Base-by-base conservation (phyloP, 768 basidiomycete genomes). In the Termitomyces sp. region DNA sequence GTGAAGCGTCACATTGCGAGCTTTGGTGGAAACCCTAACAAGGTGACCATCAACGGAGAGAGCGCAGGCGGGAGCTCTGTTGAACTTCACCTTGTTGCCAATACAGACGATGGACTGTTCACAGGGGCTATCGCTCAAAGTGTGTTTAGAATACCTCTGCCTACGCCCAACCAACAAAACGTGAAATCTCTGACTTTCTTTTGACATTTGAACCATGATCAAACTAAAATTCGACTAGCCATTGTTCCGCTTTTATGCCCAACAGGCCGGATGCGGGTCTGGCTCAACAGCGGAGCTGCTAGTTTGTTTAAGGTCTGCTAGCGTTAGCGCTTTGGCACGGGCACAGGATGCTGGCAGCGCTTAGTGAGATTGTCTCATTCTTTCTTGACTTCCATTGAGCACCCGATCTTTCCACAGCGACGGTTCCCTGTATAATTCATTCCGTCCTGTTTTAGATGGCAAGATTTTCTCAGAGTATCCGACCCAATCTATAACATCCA, bases 1-100 rank as follows among this genome's bases (percentile, higher is more conserved):
- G 80, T 88, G 0, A 78, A 87, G 57, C 68, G 77, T 47, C 75
- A 89, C 65, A 86, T 89, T 58, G 69, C 64, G 30, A 74, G 77
- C 16, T 91, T 89, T 63, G 88, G 88, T 8, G 88, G 88, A 14
- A 78, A 90, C 67, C 79, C 82, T 0, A 52, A 59, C 0, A 77
- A 78, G 63, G 83, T 85, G 5, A 84, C 83, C 0, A 80, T 85
- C 66, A 83, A 83, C 58, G 87, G 86, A 0, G 73, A 88, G 64
- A 85, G 84, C 61, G 83, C 83, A 0, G 84, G 84, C 18, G 83
- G 76, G 0, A 69, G 77, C 30, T 82, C 81, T 0, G 78, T 86
- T 4, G 82, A 82, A 65, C 71, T 88, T 20, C 83, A 85, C 62
- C 73, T 87, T 44, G 73, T 83, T 4, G 80, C 81, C 1, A 72